Percentiles rank a stretch among this genome's conserved stretches.
Evolutionary conservation across 2,329 filamentous ascomycete species (phyloP).

Genomic region (Penicillium hesseltinei): DNA sequence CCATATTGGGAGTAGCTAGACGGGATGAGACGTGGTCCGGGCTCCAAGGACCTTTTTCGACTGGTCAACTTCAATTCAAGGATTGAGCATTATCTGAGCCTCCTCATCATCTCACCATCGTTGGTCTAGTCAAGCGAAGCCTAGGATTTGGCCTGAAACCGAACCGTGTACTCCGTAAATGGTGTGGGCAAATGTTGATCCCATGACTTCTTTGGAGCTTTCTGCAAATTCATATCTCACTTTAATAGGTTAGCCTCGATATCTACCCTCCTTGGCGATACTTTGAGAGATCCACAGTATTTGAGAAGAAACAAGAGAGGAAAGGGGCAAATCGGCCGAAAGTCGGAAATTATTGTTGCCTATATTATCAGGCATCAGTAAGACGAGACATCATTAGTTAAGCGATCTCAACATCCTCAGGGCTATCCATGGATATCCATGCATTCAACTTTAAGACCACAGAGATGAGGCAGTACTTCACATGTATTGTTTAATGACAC

Average conservation of each 20-base stretch:
- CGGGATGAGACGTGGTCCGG: background rate
- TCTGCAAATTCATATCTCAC: background rate
- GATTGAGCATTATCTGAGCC: background rate
- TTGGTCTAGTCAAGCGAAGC: background rate
- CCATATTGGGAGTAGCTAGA: background rate
- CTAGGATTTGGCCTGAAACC: background rate
- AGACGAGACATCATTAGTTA: background rate
- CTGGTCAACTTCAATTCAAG: background rate
- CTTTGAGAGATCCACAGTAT: background rate
- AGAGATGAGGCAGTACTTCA: background rate
- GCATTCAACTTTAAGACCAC: background rate
- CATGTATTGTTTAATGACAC: background rate
- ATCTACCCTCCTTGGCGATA: background rate
- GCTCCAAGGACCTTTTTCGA: background rate
- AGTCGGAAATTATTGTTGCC: background rate
- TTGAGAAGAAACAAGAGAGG: background rate
- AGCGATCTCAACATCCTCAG: background rate
- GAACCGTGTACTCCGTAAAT: background rate
- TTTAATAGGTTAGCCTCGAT: background rate
- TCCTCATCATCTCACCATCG: background rate
- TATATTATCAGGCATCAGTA: background rate
- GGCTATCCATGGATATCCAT: too few species aligned
- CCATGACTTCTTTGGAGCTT: background rate
- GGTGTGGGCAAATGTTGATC: background rate
- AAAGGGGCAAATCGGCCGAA: background rate